Conservation (phyloP, 257 asterid species). For the Solanum chmielewskii region DNA sequence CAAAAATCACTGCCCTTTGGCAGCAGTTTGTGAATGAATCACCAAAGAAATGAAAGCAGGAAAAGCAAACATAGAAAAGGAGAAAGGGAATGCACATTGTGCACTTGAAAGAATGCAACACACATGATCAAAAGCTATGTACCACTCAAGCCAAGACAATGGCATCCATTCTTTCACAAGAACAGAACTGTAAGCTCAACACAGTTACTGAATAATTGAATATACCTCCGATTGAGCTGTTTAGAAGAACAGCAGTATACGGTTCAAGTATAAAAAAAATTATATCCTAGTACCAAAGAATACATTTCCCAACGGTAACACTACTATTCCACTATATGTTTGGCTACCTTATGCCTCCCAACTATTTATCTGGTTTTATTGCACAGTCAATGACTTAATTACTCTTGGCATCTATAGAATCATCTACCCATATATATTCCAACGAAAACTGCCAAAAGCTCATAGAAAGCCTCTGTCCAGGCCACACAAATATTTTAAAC, state of each 20-base stretch:
- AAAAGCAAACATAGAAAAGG: background rate
- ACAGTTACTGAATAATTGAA: background rate
- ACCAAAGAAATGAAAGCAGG: background rate
- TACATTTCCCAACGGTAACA: background rate
- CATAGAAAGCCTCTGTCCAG: background rate
- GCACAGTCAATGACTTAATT: background rate
- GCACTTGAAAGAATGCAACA: background rate
- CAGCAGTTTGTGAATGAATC: background rate
- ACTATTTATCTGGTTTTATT: background rate
- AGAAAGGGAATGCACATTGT: background rate
- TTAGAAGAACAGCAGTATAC: background rate
- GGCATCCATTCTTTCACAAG: background rate
- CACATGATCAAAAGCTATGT: background rate
- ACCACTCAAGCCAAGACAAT: background rate
- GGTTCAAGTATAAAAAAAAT: background rate
- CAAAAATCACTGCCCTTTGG: background rate
- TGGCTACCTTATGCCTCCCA: background rate
- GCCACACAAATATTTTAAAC: background rate
- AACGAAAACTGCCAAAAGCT: background rate
- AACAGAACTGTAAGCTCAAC: background rate
- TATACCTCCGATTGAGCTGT: background rate
- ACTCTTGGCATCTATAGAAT: background rate
- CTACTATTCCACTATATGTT: background rate
- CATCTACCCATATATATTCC: background rate
- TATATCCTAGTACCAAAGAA: background rate